These are phyloP conservation scores for Yarrowia galli DNA, from an alignment of 1,139 yeast genomes.

Conservation along the genomic window DNA sequence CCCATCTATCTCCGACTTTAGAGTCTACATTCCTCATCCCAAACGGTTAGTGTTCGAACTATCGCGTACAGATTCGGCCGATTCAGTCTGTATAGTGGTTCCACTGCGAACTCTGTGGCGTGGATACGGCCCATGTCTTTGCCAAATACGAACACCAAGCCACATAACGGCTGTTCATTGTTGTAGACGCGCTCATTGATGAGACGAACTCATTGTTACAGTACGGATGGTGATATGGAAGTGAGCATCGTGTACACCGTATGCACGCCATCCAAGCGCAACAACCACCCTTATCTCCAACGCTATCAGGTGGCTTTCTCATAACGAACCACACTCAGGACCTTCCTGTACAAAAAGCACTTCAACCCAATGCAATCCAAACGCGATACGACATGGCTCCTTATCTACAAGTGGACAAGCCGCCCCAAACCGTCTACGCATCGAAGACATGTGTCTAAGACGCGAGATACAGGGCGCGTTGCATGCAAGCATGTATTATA, in stretches of 20 bases:
- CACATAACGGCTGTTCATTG: conserved; percentile 1
- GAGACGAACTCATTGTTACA: too few relatives aligned
- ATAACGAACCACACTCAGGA: too few relatives aligned
- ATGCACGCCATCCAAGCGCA: too few relatives aligned
- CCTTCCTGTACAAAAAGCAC: too few relatives aligned
- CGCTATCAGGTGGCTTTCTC: too few relatives aligned
- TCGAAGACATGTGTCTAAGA: background rate
- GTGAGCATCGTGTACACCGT: too few relatives aligned
- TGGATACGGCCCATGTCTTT: background rate
- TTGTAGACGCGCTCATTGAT: too few relatives aligned
- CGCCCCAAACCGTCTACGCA: background rate
- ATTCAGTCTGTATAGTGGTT: background rate
- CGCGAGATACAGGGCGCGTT: conserved; percentile 5
- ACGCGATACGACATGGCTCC: background rate
- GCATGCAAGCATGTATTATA: background rate
- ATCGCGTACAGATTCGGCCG: background rate
- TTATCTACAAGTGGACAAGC: background rate
- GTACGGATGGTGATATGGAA: too few relatives aligned
- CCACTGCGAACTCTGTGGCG: conserved; percentile 1
- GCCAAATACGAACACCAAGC: conserved; percentile 1
- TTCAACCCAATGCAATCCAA: background rate
- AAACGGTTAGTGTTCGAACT: conserved; percentile 5
- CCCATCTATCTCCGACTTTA: background rate
- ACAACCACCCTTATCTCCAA: too few relatives aligned
- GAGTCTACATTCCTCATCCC: conserved; percentile 22